phyloP scores from a whole-genome alignment of 2,329 filamentous ascomycete species.

The Blastomyces gilchristii region DNA sequence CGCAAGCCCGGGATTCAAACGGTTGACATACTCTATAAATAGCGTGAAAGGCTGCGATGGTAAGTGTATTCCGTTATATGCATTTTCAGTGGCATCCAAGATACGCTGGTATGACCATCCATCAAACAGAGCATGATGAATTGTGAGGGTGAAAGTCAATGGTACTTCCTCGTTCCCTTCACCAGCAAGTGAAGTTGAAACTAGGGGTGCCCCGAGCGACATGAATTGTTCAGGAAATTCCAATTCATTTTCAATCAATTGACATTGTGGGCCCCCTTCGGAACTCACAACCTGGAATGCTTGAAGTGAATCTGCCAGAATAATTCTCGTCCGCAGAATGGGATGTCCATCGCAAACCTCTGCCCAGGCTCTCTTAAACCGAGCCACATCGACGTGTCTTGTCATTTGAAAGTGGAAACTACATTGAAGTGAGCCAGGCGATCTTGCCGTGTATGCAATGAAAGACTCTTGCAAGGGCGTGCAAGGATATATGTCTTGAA shows the following conservation, averaged over 20 bases:
- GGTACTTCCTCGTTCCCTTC: background rate
- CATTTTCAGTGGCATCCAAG: constrained; percentile 13
- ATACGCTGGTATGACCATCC: constrained; percentile 23
- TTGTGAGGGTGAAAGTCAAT: constrained; percentile 28
- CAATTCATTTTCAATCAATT: constrained; percentile 8
- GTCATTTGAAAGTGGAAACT: constrained; percentile 28
- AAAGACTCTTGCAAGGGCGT: constrained; percentile 37
- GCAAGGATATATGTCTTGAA: constrained; percentile 34
- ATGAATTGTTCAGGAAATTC: constrained; percentile 9
- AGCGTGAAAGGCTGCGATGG: constrained; percentile 13
- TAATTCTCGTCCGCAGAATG: constrained; percentile 35
- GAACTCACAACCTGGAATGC: constrained; percentile 24
- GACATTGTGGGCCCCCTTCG: constrained; percentile 18
- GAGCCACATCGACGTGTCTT: constrained; percentile 22
- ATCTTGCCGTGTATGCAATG: constrained; percentile 29
- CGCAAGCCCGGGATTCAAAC: constrained; percentile 15
- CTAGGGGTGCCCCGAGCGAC: constrained; percentile 12
- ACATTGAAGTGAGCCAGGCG: constrained; percentile 33
- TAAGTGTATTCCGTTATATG: constrained; percentile 11
- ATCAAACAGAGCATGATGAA: constrained; percentile 38
- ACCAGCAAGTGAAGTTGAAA: constrained; percentile 11
- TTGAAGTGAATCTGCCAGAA: constrained; percentile 19
- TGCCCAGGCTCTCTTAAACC: constrained; percentile 33
- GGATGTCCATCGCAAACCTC: constrained; percentile 24
- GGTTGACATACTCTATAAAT: constrained; percentile 17